phyloP scores from a whole-genome alignment of 257 asterid species.

The Penstemon davidsonii region DNA sequence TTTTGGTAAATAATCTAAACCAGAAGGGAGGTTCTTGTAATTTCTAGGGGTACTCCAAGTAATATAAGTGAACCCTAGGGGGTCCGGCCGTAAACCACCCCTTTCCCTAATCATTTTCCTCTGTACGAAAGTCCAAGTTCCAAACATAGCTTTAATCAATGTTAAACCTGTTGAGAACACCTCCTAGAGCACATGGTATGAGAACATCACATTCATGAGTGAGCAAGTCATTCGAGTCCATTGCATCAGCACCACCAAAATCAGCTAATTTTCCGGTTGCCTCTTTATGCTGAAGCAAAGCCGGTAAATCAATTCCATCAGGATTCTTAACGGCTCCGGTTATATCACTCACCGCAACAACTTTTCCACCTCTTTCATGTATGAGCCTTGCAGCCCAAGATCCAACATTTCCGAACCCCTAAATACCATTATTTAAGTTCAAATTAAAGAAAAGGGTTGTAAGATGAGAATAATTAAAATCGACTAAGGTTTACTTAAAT shows the following conservation, averaged over 20 bases:
- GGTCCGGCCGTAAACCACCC: too few species aligned
- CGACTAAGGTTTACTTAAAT: background rate
- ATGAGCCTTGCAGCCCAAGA: constrained; percentile 81
- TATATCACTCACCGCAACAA: constrained; percentile 81
- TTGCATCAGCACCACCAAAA: constrained; percentile 44
- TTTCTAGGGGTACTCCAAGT: too few species aligned
- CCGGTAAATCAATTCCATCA: constrained; percentile 63
- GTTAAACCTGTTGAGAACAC: constrained; percentile 74
- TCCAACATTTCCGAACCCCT: constrained; percentile 95
- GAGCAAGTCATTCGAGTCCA: constrained; percentile 72
- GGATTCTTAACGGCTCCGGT: constrained; percentile 78
- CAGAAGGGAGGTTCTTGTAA: constrained; percentile 12
- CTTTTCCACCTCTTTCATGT: constrained; percentile 87
- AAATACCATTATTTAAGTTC: background rate
- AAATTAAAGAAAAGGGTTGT: background rate
- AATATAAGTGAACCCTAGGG: too few species aligned
- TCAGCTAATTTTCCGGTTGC: constrained; percentile 50
- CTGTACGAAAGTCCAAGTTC: too few species aligned
- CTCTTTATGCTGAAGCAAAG: constrained; percentile 64
- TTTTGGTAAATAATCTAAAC: too few species aligned
- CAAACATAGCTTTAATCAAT: too few species aligned
- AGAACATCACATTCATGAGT: constrained; percentile 82
- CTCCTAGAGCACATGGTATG: constrained; percentile 91
- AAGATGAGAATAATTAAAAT: background rate
- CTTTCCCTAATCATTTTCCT: too few species aligned